A percentile compares a stretch with the other conserved stretches of the same genome.
Evolutionary conservation across 257 asterid species (phyloP).

Genomic region (Scutellaria minor): DNA sequence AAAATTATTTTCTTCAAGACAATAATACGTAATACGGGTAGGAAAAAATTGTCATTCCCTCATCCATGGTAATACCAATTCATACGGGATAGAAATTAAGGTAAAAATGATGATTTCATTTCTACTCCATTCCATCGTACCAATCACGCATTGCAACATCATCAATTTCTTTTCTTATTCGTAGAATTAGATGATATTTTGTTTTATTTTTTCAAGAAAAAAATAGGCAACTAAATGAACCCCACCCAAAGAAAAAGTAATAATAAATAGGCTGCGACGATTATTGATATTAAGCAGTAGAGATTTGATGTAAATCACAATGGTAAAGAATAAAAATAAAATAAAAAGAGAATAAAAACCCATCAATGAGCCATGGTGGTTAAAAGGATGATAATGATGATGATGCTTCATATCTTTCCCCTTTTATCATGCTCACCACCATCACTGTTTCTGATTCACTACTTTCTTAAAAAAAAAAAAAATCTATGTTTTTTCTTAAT

Average conservation of each 20-base stretch:
- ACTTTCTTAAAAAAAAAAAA: neutral
- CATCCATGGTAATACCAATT: too few species aligned
- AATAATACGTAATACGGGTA: too few species aligned
- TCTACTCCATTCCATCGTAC: too few species aligned
- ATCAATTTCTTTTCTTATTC: slow-evolving; percentile 9
- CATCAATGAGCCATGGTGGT: slow-evolving; percentile 36
- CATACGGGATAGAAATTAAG: too few species aligned
- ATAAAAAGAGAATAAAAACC: neutral
- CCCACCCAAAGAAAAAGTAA: neutral
- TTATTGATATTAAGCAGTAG: slow-evolving; percentile 19
- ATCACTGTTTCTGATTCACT: slow-evolving; percentile 1
- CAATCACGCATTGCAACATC: slow-evolving; percentile 14
- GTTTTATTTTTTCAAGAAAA: slow-evolving; percentile 4
- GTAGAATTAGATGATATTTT: neutral
- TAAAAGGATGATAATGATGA: slow-evolving; percentile 47
- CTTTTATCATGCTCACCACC: slow-evolving; percentile 45
- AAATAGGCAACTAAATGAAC: too few species aligned
- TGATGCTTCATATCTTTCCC: slow-evolving; percentile 41
- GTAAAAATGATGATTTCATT: too few species aligned
- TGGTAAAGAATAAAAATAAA: neutral
- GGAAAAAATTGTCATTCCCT: too few species aligned
- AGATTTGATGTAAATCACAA: slow-evolving; percentile 28
- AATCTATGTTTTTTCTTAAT: too few species aligned
- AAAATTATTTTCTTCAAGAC: too few species aligned
- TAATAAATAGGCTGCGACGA: slow-evolving; percentile 5